Percentiles rank a stretch among this genome's conserved stretches.
phyloP scores from a whole-genome alignment of 441 rosid genomes.

The Pelargonium fulgidum region DNA sequence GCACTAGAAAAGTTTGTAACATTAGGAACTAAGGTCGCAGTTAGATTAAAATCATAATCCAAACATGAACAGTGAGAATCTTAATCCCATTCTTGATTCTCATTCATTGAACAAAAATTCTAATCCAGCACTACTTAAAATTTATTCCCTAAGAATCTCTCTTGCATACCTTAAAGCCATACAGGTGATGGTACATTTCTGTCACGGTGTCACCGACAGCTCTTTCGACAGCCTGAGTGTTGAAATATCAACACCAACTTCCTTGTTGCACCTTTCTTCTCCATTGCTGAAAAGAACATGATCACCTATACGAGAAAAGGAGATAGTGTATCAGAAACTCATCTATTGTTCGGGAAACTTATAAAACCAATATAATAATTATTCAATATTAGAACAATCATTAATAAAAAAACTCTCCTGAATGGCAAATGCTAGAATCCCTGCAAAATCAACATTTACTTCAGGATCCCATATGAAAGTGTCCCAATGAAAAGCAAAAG shows the following conservation, averaged over 20 bases:
- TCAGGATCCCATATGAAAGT: constrained; percentile 32
- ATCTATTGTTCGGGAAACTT: constrained; percentile 5
- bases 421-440: constrained; percentile 41
- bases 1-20: not conserved
- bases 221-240: not conserved
- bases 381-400: constrained; percentile 23
- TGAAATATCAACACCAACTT: constrained; percentile 1
- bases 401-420: constrained; percentile 40
- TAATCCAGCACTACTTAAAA: no score
- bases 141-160: no score
- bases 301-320: constrained; percentile 24
- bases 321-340: constrained; percentile 15
- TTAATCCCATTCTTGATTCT: no score
- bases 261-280: not conserved
- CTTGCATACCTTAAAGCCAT: no score
- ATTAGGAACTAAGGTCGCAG: no score
- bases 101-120: no score
- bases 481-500: constrained; percentile 21
- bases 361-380: constrained; percentile 17
- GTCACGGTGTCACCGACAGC: no score
- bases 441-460: constrained; percentile 63
- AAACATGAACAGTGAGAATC: no score
- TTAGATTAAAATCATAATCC: no score
- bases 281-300: constrained; percentile 8
- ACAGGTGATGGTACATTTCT: no score